Conservation (phyloP, 2,329 filamentous ascomycete species). For the Cytospora mali region DNA sequence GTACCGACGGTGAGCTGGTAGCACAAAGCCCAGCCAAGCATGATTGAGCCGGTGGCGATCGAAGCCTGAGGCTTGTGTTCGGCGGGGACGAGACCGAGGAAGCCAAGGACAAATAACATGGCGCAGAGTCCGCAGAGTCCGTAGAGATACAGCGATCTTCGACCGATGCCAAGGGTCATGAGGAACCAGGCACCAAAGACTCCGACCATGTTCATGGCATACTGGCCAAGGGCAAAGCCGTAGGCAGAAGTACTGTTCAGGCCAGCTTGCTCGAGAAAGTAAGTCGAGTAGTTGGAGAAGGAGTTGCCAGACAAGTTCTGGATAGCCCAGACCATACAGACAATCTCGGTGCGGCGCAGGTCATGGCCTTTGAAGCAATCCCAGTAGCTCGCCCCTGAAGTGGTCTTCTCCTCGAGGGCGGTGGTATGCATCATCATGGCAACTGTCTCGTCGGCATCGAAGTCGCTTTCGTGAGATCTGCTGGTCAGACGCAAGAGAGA, state of each 20-base stretch:
- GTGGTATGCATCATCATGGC: slow-evolving; percentile 94
- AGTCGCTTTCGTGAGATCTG: slow-evolving; percentile 65
- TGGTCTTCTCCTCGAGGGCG: slow-evolving; percentile 75
- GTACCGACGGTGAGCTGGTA: slow-evolving; percentile 90
- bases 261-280: slow-evolving; percentile 64
- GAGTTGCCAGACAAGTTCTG: slow-evolving; percentile 66
- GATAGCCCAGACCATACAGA: slow-evolving; percentile 66
- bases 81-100: slow-evolving; percentile 73
- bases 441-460: slow-evolving; percentile 81
- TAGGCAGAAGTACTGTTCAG: slow-evolving; percentile 56
- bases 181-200: slow-evolving; percentile 82
- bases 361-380: slow-evolving; percentile 86
- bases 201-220: slow-evolving; percentile 75
- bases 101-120: slow-evolving; percentile 84
- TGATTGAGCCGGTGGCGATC: slow-evolving; percentile 80
- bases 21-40: slow-evolving; percentile 79
- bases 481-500: slow-evolving; percentile 68
- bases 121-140: slow-evolving; percentile 72
- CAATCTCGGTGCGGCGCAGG: slow-evolving; percentile 74
- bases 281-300: slow-evolving; percentile 67
- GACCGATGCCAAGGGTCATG: slow-evolving; percentile 74
- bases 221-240: slow-evolving; percentile 64
- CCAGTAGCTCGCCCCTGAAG: slow-evolving; percentile 70
- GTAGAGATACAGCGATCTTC: slow-evolving; percentile 74
- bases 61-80: slow-evolving; percentile 62